A percentile compares a stretch with the other conserved stretches of the same genome.
These are phyloP conservation scores for Pyricularia grisea DNA, from an alignment of 2,329 filamentous ascomycete genomes.

Conservation along the genomic window DNA sequence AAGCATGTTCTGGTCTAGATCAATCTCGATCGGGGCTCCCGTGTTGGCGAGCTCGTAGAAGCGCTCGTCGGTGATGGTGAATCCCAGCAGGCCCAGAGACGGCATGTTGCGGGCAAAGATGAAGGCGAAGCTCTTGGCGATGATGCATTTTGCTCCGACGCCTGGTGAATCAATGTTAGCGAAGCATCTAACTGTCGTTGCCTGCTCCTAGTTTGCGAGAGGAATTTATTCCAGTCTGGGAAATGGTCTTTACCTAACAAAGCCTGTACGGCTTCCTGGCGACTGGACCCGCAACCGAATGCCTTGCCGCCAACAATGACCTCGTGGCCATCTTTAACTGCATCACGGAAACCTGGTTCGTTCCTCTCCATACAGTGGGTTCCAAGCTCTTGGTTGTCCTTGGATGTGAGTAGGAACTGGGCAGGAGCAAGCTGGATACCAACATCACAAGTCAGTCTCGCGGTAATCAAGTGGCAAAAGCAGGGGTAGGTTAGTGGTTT, in stretches of 20 bases:
- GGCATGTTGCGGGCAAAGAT: constrained; percentile 36
- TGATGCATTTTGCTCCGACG: constrained; percentile 28
- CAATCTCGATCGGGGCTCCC: constrained; percentile 24
- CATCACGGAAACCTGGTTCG: constrained; percentile 27
- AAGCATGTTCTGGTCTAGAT: constrained; percentile 16
- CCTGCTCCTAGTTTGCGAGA: too few relatives aligned
- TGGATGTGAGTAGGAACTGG: constrained; percentile 21
- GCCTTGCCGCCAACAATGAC: constrained; percentile 34
- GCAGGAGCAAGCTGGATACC: constrained; percentile 25
- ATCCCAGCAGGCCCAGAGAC: constrained; percentile 31
- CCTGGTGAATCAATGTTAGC: constrained; percentile 8
- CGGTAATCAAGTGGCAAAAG: neutral
- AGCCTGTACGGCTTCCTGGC: constrained; percentile 31
- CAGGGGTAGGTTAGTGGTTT: neutral
- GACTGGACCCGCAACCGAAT: constrained; percentile 35
- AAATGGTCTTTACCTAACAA: constrained; percentile 18
- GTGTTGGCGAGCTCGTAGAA: constrained; percentile 27
- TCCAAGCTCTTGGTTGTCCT: constrained; percentile 23
- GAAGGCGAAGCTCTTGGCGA: constrained; percentile 33
- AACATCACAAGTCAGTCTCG: neutral
- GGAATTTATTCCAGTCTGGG: neutral
- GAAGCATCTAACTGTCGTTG: neutral
- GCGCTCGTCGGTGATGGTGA: constrained; percentile 24
- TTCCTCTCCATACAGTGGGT: constrained; percentile 29
- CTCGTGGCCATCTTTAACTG: constrained; percentile 23